Base-by-base conservation (phyloP, 2,329 filamentous ascomycete genomes). In the Arthrinium phaeospermum region DNA sequence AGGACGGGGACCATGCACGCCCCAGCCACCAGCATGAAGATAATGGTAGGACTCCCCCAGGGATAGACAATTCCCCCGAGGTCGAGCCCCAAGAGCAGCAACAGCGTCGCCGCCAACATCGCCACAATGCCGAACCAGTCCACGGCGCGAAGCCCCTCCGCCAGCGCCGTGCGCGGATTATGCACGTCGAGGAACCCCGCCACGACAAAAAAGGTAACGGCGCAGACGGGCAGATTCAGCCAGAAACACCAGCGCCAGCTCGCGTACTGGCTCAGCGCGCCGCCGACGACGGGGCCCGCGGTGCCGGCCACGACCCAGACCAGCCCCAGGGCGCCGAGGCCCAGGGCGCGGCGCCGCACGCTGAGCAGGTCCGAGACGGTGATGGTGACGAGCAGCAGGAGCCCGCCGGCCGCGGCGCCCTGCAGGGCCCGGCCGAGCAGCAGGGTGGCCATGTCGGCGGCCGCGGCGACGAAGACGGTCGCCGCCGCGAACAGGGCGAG, bases 51-150 rank as follows among this genome's bases (percentile, higher is more conserved):
- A 4, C 86, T 90, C 51, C 82, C 78, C 92, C 91, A 94, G 0
- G 85, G 77, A 78, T 92, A 93, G 81, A 91, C 89, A 22, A 92
- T 86, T 51, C 91, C 92, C 16, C 91, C 92, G 85, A 91, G 91
- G 1, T 90, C 91, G 5, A 93, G 68, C 10, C 75, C 75, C 46
- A 76, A 72, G 41, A 76, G 44, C 45, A 76, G 72, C 4, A 70
- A 51, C 12, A 75, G 70, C 19, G 73, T 72, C 46, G 71, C 71
- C n/a, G 69, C 87, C n/a, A 92, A 84, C 77, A 94, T 93, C 4
- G 94, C 77, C 0, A 88, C 76, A 2, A 88, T 86, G 3, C 92
- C 92, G 49, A 90, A 70, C 86, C 89, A 93, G 78, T 94, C 91
- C 37, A 93, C 22, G 87, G 10, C 85, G 83, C 57, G 80, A 81